Evolutionary conservation across 2,329 filamentous ascomycete species (phyloP).

Genomic region (Monosporascus sp.): DNA sequence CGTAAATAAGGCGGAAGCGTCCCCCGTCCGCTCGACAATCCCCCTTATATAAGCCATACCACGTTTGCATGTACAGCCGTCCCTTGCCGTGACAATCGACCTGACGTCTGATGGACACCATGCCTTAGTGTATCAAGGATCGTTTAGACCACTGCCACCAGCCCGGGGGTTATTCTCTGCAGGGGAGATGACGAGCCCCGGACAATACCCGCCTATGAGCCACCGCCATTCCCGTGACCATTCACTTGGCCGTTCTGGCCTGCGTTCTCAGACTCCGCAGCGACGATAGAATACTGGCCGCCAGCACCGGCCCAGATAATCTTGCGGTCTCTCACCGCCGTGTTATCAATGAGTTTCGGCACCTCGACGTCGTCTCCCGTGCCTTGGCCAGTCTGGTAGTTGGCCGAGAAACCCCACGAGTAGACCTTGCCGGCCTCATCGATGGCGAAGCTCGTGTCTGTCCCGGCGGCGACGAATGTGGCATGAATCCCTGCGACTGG

Average conservation of each 20-base stretch:
- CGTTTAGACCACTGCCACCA: too few relatives aligned
- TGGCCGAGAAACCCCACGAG: constrained; percentile 75
- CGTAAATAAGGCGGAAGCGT: neutral
- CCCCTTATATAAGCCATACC: neutral
- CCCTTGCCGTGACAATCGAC: neutral
- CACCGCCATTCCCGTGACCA: neutral
- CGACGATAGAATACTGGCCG: neutral
- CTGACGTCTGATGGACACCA: neutral
- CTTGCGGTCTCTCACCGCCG: neutral
- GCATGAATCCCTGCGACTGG: constrained; percentile 5
- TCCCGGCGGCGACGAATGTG: constrained; percentile 52
- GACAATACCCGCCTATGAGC: neutral
- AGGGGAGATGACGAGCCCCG: too few relatives aligned
- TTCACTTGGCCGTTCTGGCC: neutral
- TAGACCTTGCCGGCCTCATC: constrained; percentile 66
- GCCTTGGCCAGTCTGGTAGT: constrained; percentile 75
- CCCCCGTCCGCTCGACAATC: neutral
- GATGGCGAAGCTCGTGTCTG: constrained; percentile 71
- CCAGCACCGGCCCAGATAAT: neutral
- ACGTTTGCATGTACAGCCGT: neutral
- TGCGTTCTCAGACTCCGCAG: neutral
- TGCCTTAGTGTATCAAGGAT: neutral
- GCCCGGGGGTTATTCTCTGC: too few relatives aligned
- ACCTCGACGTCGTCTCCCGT: constrained; percentile 60
- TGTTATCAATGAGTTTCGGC: constrained; percentile 39